These are phyloP conservation scores for Prunus dulcis DNA, from an alignment of 306 rosid genomes.

Conservation along the genomic window DNA sequence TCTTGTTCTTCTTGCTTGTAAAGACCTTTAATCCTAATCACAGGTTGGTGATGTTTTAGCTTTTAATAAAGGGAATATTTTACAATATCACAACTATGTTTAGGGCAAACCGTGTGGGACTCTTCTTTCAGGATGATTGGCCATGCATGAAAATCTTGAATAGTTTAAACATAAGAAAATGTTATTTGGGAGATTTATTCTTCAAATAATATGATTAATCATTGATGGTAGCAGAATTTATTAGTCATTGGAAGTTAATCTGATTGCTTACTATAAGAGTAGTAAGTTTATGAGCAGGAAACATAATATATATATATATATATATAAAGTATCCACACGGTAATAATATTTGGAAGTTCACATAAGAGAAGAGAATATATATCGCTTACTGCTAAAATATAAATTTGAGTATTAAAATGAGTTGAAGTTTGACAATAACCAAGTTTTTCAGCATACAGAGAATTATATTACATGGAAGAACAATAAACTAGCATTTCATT, in stretches of 20 bases:
- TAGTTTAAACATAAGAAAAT: not conserved
- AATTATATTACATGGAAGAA: not conserved
- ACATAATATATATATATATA: not conserved
- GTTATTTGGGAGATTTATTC: not conserved
- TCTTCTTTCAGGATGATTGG: conserved; percentile 2
- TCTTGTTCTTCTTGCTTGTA: not conserved
- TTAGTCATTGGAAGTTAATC: not conserved
- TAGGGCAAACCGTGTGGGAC: conserved; percentile 17
- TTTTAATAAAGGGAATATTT: not conserved
- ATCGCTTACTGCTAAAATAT: not conserved
- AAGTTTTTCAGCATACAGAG: not conserved
- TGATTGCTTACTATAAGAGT: not conserved
- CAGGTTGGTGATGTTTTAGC: conserved; percentile 12
- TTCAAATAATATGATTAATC: not conserved
- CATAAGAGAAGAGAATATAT: too few relatives aligned
- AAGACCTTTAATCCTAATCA: not conserved
- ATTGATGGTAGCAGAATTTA: not conserved
- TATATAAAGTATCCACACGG: rapidly evolving
- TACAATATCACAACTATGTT: not conserved
- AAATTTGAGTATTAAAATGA: not conserved
- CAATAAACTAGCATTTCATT: not conserved
- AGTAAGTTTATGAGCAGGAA: not conserved
- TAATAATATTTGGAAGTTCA: rapidly evolving
- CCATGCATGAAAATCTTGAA: not conserved
- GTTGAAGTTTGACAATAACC: not conserved